phyloP scores from a whole-genome alignment of 2,329 filamentous ascomycete species.

The Aspergillus fijiensis region DNA sequence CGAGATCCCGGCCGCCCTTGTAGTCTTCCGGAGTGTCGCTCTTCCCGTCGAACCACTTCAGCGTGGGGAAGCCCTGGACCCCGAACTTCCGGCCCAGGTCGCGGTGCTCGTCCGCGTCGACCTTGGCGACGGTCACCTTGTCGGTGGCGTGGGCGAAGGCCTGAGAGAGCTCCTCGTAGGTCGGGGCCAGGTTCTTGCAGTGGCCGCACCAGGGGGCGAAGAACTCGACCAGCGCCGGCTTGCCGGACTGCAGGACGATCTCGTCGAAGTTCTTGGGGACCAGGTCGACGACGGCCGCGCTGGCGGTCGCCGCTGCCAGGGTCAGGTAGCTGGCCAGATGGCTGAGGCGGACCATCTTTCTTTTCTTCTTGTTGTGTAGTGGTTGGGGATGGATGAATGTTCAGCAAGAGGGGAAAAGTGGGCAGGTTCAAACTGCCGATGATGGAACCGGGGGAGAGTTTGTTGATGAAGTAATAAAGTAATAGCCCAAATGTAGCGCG shows the following conservation, averaged over 20 bases:
- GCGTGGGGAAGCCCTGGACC: slow-evolving; percentile 90
- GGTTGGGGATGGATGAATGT: not conserved
- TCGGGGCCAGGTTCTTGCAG: slow-evolving; percentile 94
- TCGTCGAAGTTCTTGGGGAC: slow-evolving; percentile 88
- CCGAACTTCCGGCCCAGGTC: slow-evolving; percentile 80
- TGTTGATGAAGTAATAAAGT: slow-evolving; percentile 4
- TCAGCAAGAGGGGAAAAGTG: not conserved
- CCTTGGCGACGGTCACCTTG: slow-evolving; percentile 86
- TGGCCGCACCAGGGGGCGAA: slow-evolving; percentile 99
- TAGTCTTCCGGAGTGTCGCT: slow-evolving; percentile 83
- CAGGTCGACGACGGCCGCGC: slow-evolving; percentile 85
- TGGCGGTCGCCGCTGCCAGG: slow-evolving; percentile 66
- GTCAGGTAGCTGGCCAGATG: slow-evolving; percentile 51
- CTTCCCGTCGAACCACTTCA: slow-evolving; percentile 98
- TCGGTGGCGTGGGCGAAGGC: slow-evolving; percentile 71
- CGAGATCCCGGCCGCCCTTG: slow-evolving; percentile 80
- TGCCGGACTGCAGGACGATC: slow-evolving; percentile 84
- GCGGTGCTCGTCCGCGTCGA: slow-evolving; percentile 89
- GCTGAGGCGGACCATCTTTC: slow-evolving; percentile 47
- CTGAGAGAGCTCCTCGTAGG: slow-evolving; percentile 85
- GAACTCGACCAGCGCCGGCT: slow-evolving; percentile 95
- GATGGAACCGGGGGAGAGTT: not conserved
- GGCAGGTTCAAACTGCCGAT: slow-evolving; percentile 9
- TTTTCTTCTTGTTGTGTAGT: slow-evolving; percentile 5
- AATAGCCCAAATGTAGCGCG: not conserved